Evolutionary conservation across 2,329 filamentous ascomycete genomes (phyloP), one percentile per base, ranked within the genome.

Genomic region (Calonectria ilicicola): DNA sequence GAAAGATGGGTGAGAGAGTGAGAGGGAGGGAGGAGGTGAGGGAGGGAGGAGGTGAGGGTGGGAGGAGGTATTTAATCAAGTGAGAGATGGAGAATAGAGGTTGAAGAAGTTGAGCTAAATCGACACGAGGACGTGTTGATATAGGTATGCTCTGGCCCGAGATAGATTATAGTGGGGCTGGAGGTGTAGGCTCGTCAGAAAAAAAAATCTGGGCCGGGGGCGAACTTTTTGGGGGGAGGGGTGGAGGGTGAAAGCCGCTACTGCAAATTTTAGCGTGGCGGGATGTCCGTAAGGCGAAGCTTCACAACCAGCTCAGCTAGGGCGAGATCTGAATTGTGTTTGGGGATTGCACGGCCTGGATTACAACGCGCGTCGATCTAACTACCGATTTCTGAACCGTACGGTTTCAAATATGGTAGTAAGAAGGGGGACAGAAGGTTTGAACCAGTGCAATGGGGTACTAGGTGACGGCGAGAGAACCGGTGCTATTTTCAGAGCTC

Each of bases 181-280:
- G 69, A 76, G 71, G 62, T 72, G 68, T 65, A 72, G 65, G 58
- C 65, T 71, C 7, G 32, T 35, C 32, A 35, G 32, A 60, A 40
- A 70, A 72, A n/a, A 73, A 70, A 72, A 71, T 58, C 62, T 70
- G 64, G 68, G 63, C 64, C 71, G 63, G 74, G 69, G 73, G 75
- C 72, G 60, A 76, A 70, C 35, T 73, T 75, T 73, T 75, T 75
- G 60, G 49, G 27, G 64, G 69, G 67, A 46, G 35, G 69, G 29
- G 58, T 70, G 63, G 60, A 65, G 46, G 56, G 58, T 49, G 70
- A 70, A 74, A 73, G 74, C 75, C 75, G 72, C 72, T 75, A 77
- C 77, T 80, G 80, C 75, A 80, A 71, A 72, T 65, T 69, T 74
- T 81, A 81, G 80, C 75, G 80, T 70, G 72, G 80, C 80, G 80